These are phyloP conservation scores for Tylopilus plumbeoviolaceoides DNA, from an alignment of 768 basidiomycete genomes.

Conservation along the genomic window DNA sequence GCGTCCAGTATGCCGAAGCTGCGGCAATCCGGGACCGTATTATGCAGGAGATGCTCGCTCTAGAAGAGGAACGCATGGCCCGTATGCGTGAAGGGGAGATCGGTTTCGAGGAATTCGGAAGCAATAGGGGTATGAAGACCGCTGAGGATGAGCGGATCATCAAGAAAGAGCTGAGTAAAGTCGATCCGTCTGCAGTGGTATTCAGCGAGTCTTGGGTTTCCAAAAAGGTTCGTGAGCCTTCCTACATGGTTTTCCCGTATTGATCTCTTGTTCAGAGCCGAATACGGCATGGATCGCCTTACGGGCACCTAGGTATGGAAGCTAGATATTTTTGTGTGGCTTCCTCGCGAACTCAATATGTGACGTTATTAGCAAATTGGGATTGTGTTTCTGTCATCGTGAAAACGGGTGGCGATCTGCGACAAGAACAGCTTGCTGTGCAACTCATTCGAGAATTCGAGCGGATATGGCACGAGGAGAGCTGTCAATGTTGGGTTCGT, in stretches of 20 bases:
- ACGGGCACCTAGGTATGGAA: slow-evolving; percentile 82
- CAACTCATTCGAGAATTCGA: slow-evolving; percentile 93
- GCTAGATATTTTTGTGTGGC: slow-evolving; percentile 2
- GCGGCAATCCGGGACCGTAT: slow-evolving; percentile 90
- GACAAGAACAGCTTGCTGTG: slow-evolving; percentile 96
- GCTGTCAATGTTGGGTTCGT: slow-evolving; percentile 88
- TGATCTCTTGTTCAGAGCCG: slow-evolving; percentile 47
- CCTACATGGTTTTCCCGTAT: background rate
- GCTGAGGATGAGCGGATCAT: slow-evolving; percentile 94
- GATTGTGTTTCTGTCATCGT: slow-evolving; percentile 96
- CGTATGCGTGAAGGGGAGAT: slow-evolving; percentile 80
- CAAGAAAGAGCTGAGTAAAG: slow-evolving; percentile 87
- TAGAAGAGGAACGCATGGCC: slow-evolving; percentile 96
- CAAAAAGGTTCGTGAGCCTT: slow-evolving; percentile 65
- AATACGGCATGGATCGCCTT: slow-evolving; percentile 90
- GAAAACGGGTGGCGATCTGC: slow-evolving; percentile 94
- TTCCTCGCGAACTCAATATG: slow-evolving; percentile 2
- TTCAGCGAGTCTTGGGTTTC: slow-evolving; percentile 93
- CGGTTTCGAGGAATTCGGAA: slow-evolving; percentile 47
- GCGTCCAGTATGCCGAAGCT: slow-evolving; percentile 78
- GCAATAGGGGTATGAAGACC: slow-evolving; percentile 49
- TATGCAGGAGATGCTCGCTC: slow-evolving; percentile 96
- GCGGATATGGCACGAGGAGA: slow-evolving; percentile 93
- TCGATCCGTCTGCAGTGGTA: slow-evolving; percentile 91
- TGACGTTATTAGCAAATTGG: slow-evolving; percentile 53